phyloP scores from a whole-genome alignment of 2,329 filamentous ascomycete genomes.

The Cercospora sojina region DNA sequence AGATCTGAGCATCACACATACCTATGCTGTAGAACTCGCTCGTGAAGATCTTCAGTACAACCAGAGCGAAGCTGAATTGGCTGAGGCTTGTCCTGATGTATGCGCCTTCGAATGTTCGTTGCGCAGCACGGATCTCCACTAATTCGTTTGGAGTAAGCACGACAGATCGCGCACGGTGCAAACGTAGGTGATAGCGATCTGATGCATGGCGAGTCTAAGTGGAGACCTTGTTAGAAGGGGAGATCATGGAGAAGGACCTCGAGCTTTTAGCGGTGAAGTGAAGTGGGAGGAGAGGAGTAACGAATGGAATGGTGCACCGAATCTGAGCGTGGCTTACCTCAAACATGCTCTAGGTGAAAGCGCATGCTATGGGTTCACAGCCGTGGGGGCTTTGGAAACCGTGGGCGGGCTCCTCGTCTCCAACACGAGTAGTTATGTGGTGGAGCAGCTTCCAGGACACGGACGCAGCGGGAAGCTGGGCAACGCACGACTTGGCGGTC shows the following conservation, averaged over 20 bases:
- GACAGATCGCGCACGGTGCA: slow-evolving; percentile 81
- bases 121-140: slow-evolving; percentile 89
- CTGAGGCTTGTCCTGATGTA: slow-evolving; percentile 93
- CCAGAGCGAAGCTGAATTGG: slow-evolving; percentile 91
- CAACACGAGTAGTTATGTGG: neutral
- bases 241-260: neutral
- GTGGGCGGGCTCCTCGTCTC: neutral
- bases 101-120: slow-evolving; percentile 94
- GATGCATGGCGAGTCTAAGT: slow-evolving; percentile 58
- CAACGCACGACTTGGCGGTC: neutral
- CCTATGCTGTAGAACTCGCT: slow-evolving; percentile 95
- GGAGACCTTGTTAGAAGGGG: neutral
- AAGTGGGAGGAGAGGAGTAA: neutral
- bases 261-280: neutral
- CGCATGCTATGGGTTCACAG: neutral
- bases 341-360: slow-evolving; percentile 25
- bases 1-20: slow-evolving; percentile 2
- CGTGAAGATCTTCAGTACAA: slow-evolving; percentile 96
- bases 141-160: slow-evolving; percentile 80
- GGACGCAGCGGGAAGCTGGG: neutral
- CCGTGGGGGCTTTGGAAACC: neutral
- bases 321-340: slow-evolving; percentile 23
- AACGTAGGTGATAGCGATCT: slow-evolving; percentile 73
- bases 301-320: neutral
- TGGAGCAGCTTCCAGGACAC: neutral